Evolutionary conservation across 352 stramenopile species (phyloP).

Genomic region (Lagenidium giganteum): DNA sequence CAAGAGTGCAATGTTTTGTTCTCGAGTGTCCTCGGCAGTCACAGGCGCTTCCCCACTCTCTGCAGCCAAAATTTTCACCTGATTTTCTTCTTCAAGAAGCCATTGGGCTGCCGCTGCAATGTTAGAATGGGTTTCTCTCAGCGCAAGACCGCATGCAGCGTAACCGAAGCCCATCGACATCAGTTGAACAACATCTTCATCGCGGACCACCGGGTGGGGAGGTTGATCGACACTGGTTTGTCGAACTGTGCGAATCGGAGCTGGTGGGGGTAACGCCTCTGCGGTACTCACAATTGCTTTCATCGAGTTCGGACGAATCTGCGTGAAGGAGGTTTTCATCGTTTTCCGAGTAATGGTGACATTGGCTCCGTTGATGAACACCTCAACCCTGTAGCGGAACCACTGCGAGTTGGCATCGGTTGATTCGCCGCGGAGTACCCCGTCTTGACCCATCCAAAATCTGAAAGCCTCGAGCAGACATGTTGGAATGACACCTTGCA

Average conservation of each 20-base stretch:
- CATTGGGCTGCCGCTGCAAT: constrained; percentile 74
- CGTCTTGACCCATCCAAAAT: constrained; percentile 97
- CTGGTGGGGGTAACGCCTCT: constrained; percentile 38
- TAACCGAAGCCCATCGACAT: constrained; percentile 90
- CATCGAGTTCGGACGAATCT: constrained; percentile 29
- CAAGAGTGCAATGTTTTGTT: constrained; percentile 65
- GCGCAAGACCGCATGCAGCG: constrained; percentile 57
- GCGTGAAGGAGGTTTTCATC: constrained; percentile 64
- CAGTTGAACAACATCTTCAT: constrained; percentile 84
- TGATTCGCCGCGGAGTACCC: constrained; percentile 92
- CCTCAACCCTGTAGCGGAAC: constrained; percentile 83
- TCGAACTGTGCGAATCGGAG: constrained; percentile 19
- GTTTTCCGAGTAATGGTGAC: constrained; percentile 60
- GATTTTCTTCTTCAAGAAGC: constrained; percentile 78
- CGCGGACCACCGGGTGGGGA: constrained; percentile 50
- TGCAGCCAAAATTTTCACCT: constrained; percentile 54
- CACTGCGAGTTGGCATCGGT: constrained; percentile 81
- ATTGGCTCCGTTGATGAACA: constrained; percentile 29
- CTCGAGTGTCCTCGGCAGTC: constrained; percentile 52
- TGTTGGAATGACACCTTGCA: constrained; percentile 93
- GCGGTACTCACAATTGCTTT: constrained; percentile 9
- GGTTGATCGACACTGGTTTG: too few relatives aligned
- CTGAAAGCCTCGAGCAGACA: constrained; percentile 94
- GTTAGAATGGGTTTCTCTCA: constrained; percentile 64
- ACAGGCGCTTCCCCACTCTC: constrained; percentile 53